Percentiles rank a stretch among this genome's conserved stretches.
Conservation (phyloP, 768 basidiomycete genomes). For the Suillus lakei region DNA sequence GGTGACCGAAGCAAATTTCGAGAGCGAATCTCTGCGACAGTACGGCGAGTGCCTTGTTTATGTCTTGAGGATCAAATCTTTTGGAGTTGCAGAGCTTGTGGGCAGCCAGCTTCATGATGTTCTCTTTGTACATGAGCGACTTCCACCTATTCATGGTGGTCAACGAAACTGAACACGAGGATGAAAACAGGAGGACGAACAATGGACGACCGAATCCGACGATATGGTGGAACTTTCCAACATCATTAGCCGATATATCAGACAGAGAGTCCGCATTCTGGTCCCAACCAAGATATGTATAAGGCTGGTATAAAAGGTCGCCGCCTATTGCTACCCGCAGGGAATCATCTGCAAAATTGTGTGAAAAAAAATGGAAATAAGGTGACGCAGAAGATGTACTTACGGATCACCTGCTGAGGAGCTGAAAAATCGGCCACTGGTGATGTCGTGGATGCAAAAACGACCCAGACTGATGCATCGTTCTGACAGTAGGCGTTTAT, state of each 20-base stretch:
- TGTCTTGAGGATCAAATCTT: not conserved
- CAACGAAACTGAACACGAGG: not conserved
- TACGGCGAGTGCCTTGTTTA: constrained; percentile 7
- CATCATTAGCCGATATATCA: constrained; percentile 3
- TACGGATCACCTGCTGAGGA: constrained; percentile 2
- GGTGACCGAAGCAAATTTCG: constrained; percentile 4
- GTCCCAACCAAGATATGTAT: constrained; percentile 13
- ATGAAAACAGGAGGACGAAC: not conserved
- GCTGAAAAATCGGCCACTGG: constrained; percentile 7
- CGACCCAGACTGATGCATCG: constrained; percentile 3
- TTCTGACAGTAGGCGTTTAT: not conserved
- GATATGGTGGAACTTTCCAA: constrained; percentile 4
- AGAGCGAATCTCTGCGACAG: constrained; percentile 16
- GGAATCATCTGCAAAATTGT: constrained; percentile 1
- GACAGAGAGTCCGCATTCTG: constrained; percentile 7
- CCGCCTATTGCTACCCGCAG: not conserved
- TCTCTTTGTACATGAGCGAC: not conserved
- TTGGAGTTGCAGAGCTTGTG: not conserved
- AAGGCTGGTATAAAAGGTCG: constrained; percentile 6
- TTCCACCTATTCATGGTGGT: not conserved
- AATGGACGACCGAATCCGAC: constrained; percentile 5
- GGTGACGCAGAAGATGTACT: not conserved
- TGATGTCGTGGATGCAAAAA: constrained; percentile 8
- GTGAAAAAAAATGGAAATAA: not conserved
- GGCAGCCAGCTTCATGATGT: not conserved